Percentiles rank a stretch among this genome's conserved stretches.
phyloP scores from a whole-genome alignment of 768 basidiomycete species.

The Dioszegia crocea region DNA sequence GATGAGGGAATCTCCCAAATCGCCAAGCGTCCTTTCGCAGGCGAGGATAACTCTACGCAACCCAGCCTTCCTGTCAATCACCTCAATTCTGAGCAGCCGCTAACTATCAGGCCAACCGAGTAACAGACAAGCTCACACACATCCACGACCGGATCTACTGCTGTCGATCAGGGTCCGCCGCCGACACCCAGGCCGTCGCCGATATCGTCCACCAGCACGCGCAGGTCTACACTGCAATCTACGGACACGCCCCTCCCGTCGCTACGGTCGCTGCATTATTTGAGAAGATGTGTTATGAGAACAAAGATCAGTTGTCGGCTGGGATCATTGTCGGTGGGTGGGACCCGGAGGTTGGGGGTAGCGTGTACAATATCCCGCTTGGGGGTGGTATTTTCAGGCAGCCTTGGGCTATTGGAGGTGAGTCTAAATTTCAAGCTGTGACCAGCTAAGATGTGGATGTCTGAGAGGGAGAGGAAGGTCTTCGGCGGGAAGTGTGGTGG shows the following conservation, averaged over 20 bases:
- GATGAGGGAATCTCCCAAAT: no score
- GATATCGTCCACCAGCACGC: slow-evolving; percentile 80
- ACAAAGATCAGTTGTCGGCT: slow-evolving; percentile 82
- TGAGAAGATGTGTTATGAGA: slow-evolving; percentile 83
- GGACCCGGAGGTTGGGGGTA: slow-evolving; percentile 85
- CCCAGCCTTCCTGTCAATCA: no score
- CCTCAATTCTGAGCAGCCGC: no score
- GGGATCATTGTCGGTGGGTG: slow-evolving; percentile 98
- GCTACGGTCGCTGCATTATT: slow-evolving; percentile 76
- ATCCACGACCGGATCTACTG: slow-evolving; percentile 98
- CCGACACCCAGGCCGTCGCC: slow-evolving; percentile 92
- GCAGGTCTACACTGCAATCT: slow-evolving; percentile 66
- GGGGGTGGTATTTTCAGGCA: slow-evolving; percentile 96
- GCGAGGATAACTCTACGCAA: no score
- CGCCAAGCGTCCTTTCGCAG: no score
- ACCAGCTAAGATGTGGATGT: neutral
- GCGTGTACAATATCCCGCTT: slow-evolving; percentile 93
- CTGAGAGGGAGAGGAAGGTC: neutral
- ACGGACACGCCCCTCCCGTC: slow-evolving; percentile 68
- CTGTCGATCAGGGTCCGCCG: slow-evolving; percentile 95
- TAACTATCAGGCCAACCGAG: slow-evolving; percentile 80
- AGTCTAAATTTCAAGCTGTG: slow-evolving; percentile 24
- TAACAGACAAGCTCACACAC: slow-evolving; percentile 95
- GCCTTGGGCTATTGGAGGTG: slow-evolving; percentile 98
- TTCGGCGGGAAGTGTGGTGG: no score